Percentiles rank a stretch among this genome's conserved stretches.
Evolutionary conservation across 23 red algal genomes (phyloP).

Genomic region (Gracilariopsis chorda): DNA sequence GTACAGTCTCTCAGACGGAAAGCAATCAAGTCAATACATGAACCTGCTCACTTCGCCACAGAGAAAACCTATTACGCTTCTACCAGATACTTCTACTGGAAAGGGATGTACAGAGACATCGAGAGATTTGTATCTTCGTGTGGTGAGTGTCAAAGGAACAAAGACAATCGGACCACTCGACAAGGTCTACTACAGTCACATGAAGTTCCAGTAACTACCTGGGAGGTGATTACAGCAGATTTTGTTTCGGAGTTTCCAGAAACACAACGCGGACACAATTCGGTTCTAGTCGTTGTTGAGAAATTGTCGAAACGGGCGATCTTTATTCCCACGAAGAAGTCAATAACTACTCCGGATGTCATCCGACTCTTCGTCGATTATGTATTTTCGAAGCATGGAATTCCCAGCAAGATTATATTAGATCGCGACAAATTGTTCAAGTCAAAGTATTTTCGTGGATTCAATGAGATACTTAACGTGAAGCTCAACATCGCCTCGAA

Average conservation of each 20-base stretch:
- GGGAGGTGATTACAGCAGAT: conserved; percentile 23
- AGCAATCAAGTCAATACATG: no score
- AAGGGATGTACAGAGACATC: conserved; percentile 4
- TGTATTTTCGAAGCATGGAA: conserved; percentile 40
- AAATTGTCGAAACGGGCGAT: conserved; percentile 47
- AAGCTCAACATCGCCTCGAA: conserved; percentile 16
- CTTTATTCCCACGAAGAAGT: conserved; percentile 25
- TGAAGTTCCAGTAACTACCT: conserved; percentile 8
- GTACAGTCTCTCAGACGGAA: no score
- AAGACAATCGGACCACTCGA: neutral
- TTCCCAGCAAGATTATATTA: conserved; percentile 8
- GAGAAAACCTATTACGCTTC: conserved; percentile 14
- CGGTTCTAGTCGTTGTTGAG: conserved; percentile 30
- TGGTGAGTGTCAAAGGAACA: conserved; percentile 9
- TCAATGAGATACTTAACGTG: conserved; percentile 10
- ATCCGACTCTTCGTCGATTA: conserved; percentile 4
- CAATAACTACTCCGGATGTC: neutral
- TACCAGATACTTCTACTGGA: conserved; percentile 12
- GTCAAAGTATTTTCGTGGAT: conserved; percentile 20
- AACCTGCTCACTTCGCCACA: no score
- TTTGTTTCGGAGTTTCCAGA: conserved; percentile 21
- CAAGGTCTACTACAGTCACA: conserved; percentile 29
- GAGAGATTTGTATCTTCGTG: neutral
- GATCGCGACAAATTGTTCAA: conserved; percentile 22
- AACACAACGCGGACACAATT: neutral